Evolutionary conservation across 2,329 filamentous ascomycete species (phyloP).

Genomic region (Xylariales sp.): DNA sequence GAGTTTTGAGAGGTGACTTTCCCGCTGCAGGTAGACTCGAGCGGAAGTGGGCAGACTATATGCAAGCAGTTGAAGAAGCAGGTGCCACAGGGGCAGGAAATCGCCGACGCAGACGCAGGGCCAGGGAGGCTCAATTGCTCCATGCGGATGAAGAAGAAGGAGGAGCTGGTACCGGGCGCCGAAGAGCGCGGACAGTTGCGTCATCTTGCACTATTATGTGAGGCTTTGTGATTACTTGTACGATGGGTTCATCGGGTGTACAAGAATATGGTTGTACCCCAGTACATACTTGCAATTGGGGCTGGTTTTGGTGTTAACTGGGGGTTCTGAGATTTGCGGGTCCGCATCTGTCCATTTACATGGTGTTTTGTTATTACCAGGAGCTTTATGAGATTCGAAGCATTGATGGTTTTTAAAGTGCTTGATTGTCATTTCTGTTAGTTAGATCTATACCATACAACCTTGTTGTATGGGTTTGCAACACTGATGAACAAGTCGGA

Average conservation of each 20-base stretch:
- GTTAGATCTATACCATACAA: too few relatives aligned
- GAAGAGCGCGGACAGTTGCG: conserved; percentile 58
- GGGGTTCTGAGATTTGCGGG: too few relatives aligned
- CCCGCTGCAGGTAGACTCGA: conserved; percentile 73
- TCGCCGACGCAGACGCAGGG: conserved; percentile 68
- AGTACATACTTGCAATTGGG: too few relatives aligned
- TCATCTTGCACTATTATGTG: conserved; percentile 62
- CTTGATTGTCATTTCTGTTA: too few relatives aligned
- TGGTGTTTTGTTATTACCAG: too few relatives aligned
- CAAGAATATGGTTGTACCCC: too few relatives aligned
- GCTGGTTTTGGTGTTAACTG: neutral
- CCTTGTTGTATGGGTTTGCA: too few relatives aligned
- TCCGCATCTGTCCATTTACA: too few relatives aligned
- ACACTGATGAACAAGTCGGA: too few relatives aligned
- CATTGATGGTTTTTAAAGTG: too few relatives aligned
- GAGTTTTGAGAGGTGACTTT: conserved; percentile 74
- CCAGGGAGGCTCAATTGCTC: conserved; percentile 74
- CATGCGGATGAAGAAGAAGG: conserved; percentile 79
- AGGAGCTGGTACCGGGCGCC: conserved; percentile 46
- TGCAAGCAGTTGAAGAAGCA: conserved; percentile 87
- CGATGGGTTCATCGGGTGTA: neutral
- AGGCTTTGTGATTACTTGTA: conserved; percentile 17
- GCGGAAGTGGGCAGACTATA: conserved; percentile 88
- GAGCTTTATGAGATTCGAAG: too few relatives aligned
- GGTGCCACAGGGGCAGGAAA: conserved; percentile 62